Percentiles rank a stretch among this genome's conserved stretches.
These are phyloP conservation scores for Parachaetomium inaequale DNA, from an alignment of 495 filamentous ascomycete species.

Conservation along the genomic window DNA sequence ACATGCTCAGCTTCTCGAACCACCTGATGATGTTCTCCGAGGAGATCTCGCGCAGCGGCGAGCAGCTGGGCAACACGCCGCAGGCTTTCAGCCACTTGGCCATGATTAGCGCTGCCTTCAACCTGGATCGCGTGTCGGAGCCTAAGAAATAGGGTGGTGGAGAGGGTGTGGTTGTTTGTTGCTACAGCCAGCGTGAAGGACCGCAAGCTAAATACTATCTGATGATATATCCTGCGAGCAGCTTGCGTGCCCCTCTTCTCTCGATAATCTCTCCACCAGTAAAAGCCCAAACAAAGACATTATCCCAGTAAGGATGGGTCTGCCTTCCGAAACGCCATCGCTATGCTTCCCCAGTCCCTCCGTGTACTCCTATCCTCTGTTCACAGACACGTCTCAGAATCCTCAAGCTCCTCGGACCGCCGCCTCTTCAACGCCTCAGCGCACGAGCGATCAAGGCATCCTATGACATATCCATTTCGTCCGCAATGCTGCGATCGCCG, in stretches of 20 bases:
- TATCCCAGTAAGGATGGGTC: not conserved
- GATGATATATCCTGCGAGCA: not conserved
- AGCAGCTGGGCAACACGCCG: conserved; percentile 69
- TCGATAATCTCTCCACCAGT: too few relatives aligned
- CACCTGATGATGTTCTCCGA: conserved; percentile 73
- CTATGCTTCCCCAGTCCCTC: conserved; percentile 24
- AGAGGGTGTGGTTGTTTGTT: not conserved
- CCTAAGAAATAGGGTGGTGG: conserved; percentile 19
- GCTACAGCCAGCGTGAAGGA: not conserved
- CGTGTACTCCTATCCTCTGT: not conserved
- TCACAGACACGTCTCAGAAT: too few relatives aligned
- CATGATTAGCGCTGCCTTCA: conserved; percentile 68
- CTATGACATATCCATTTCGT: conserved; percentile 38
- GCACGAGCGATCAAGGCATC: not conserved
- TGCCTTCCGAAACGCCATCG: conserved; percentile 29
- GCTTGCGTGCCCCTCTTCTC: too few relatives aligned
- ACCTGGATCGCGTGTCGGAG: conserved; percentile 53
- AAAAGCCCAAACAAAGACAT: not conserved
- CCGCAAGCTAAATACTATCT: not conserved
- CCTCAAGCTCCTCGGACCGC: not conserved
- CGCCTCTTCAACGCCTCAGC: not conserved
- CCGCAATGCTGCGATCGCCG: conserved; percentile 42
- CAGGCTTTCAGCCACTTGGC: conserved; percentile 73
- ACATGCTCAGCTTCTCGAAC: conserved; percentile 67
- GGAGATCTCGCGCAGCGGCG: conserved; percentile 65